Evolutionary conservation across 495 filamentous ascomycete species (phyloP), one percentile per base, ranked within the genome.

Genomic region (Daldinia concentrica): DNA sequence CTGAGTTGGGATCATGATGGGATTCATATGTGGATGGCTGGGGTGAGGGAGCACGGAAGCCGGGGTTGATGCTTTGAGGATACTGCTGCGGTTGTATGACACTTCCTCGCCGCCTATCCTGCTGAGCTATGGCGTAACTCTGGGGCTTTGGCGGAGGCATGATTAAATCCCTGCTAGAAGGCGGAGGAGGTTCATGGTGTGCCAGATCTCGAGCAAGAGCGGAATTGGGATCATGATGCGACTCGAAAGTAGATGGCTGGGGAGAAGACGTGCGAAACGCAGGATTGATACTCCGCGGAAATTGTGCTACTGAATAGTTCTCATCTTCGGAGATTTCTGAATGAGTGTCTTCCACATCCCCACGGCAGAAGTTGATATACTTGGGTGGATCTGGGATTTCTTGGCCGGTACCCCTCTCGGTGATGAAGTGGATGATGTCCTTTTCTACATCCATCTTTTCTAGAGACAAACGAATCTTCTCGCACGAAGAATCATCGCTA

Each of bases 281-380:
- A 55, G 96, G 94, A 74, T 99, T 98, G 80, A 97, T 97, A 12
- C 90, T 92, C 61, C 96, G 87, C 65, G 94, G 93, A 79, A 98
- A 99, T 76, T 98, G 93, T 14, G 96, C 96, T 19, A 98, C 93
- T 0, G 92, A 95, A 68, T 95, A 98, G 62, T 85, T 90, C 1
- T 94, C 93, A 51, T 92, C 89, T 19, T 97, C 94, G 0, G 92
- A 94, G 26, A 86, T 83, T 59, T 96, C 93, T 0, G 94, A 97
- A 73, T 87, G 87, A 27, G 86, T 86, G 68, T 98, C 95, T 45
- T 91, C 88, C 36, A 91, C 78, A 75, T 98, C 95, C 5, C 96
- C 95, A 19, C 95, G 91, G 78, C 92, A 94, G 81, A 97, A 99
- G 83, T 99, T 97, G 86, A 99, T 97, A 78, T 97, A 99, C 80